These are phyloP conservation scores for Amanita phalloides DNA, from an alignment of 768 basidiomycete species.

Conservation along the genomic window DNA sequence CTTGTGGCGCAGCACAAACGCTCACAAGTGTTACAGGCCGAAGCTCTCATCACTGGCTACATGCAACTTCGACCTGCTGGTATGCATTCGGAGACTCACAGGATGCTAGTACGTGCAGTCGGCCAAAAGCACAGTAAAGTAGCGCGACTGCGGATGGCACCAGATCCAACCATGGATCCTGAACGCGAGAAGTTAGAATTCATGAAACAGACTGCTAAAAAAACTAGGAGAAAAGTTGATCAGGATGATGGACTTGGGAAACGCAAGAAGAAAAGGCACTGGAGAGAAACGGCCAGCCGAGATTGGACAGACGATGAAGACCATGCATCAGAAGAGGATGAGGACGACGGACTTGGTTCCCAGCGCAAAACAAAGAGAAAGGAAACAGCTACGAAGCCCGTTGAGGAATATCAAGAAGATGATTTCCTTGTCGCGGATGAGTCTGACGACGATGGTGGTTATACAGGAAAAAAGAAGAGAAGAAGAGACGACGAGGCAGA, in stretches of 20 bases:
- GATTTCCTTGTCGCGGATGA: constrained; percentile 78
- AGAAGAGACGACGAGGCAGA: constrained; percentile 22
- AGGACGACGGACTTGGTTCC: constrained; percentile 33
- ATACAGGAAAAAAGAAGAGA: constrained; percentile 26
- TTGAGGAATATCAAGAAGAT: constrained; percentile 71
- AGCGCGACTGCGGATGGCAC: constrained; percentile 67
- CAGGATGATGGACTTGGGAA: constrained; percentile 37
- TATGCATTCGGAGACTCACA: constrained; percentile 85
- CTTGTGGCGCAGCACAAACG: constrained; percentile 85
- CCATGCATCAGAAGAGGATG: constrained; percentile 47
- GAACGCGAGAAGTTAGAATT: constrained; percentile 65
- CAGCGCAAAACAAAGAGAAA: constrained; percentile 37
- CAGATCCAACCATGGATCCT: constrained; percentile 68
- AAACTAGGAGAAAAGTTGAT: constrained; percentile 47
- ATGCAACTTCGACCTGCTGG: constrained; percentile 80
- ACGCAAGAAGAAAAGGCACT: constrained; percentile 35
- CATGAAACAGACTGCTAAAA: constrained; percentile 52
- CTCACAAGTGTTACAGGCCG: constrained; percentile 78
- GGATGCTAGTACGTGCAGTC: constrained; percentile 79
- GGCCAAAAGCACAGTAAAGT: constrained; percentile 79
- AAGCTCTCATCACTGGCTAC: constrained; percentile 73
- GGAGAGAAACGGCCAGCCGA: constrained; percentile 27
- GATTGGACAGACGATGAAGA: constrained; percentile 64
- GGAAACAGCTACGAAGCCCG: constrained; percentile 40
- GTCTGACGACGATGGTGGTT: constrained; percentile 53